Percentiles rank a stretch among this genome's conserved stretches.
Evolutionary conservation across 2,329 filamentous ascomycete species (phyloP).

Genomic region (Curvularia verruculosa): DNA sequence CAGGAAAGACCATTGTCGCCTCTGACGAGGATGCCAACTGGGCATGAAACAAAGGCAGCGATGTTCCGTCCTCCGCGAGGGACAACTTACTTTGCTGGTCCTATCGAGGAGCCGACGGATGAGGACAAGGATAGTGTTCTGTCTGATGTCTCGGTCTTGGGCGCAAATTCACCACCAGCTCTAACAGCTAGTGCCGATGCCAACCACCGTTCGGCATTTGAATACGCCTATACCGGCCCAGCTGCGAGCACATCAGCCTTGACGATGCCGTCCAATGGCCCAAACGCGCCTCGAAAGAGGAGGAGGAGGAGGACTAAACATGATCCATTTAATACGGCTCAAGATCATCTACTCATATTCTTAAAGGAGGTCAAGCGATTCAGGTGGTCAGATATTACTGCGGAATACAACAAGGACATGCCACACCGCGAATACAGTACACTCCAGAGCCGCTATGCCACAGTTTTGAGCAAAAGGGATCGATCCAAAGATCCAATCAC

Average conservation of each 20-base stretch:
- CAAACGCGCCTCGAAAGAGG: neutral
- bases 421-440: slow-evolving; percentile 34
- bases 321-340: slow-evolving; percentile 23
- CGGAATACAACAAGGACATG: slow-evolving; percentile 37
- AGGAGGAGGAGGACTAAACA: neutral
- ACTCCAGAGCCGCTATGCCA: slow-evolving; percentile 39
- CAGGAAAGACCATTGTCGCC: neutral
- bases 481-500: slow-evolving; percentile 30
- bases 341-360: slow-evolving; percentile 47
- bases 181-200: neutral
- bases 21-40: neutral
- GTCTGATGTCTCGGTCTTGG: slow-evolving; percentile 6
- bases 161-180: neutral
- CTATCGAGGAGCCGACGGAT: slow-evolving; percentile 1
- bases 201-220: neutral
- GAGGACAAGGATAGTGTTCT: slow-evolving; percentile 16
- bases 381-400: slow-evolving; percentile 46
- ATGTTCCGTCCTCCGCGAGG: neutral
- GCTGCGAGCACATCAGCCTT: neutral
- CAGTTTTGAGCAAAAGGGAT: slow-evolving; percentile 35
- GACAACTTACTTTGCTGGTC: slow-evolving; percentile 4
- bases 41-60: neutral
- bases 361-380: slow-evolving; percentile 50
- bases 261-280: neutral
- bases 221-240: neutral